phyloP scores from a whole-genome alignment of 1,284 basidiomycete genomes.

The Microbotryum intermedium region DNA sequence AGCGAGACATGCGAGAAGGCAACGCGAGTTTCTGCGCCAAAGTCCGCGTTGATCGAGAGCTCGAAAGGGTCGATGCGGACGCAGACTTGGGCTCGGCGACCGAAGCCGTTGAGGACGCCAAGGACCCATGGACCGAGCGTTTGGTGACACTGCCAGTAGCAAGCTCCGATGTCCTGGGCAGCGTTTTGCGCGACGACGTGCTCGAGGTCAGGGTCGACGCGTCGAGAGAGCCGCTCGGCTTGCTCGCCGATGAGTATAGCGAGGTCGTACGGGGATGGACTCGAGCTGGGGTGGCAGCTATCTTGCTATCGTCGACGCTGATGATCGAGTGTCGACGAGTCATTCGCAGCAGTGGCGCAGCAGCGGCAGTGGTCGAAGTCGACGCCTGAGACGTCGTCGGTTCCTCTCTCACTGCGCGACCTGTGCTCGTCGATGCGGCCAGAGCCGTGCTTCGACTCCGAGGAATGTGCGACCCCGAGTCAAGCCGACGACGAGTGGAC shows the following conservation, averaged over 20 bases:
- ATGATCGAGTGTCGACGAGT: not conserved
- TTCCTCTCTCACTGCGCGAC: not conserved
- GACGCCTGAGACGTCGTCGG: not conserved
- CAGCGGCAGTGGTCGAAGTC: no score
- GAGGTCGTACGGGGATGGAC: not conserved
- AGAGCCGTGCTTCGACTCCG: slow-evolving; percentile 26
- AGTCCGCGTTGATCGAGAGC: slow-evolving; percentile 26
- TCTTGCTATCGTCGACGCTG: not conserved
- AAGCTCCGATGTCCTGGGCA: slow-evolving; percentile 3
- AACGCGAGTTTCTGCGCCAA: slow-evolving; percentile 30
- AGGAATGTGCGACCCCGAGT: slow-evolving; percentile 24
- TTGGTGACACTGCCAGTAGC: not conserved
- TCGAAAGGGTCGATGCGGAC: slow-evolving; percentile 4
- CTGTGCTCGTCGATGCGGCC: not conserved
- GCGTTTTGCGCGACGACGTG: slow-evolving; percentile 3
- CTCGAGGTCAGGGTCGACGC: slow-evolving; percentile 3
- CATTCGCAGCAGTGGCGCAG: no score
- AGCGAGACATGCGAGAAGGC: slow-evolving; percentile 31
- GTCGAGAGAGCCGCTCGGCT: not conserved
- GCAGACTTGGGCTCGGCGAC: not conserved
- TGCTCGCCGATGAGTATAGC: not conserved
- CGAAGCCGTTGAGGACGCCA: not conserved
- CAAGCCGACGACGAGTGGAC: slow-evolving; percentile 11
- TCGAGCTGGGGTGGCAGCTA: not conserved
- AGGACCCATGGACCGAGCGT: slow-evolving; percentile 2